Percentiles rank a stretch among this genome's conserved stretches.
Evolutionary conservation across 2,329 filamentous ascomycete species (phyloP).

Genomic region (Westerdykella aurantiaca): DNA sequence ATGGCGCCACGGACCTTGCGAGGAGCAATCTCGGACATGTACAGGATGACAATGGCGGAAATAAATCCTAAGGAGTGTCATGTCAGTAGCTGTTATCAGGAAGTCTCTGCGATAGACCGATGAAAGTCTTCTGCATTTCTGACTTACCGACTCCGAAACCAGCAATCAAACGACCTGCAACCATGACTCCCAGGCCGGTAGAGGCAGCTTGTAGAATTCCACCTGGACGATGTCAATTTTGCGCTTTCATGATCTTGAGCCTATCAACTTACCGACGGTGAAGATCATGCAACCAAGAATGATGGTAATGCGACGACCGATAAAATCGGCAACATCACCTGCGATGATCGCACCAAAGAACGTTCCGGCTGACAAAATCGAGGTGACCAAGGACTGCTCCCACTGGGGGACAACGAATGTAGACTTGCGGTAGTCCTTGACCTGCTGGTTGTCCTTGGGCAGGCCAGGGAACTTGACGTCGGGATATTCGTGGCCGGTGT

Average conservation of each 20-base stretch:
- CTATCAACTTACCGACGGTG: constrained; percentile 34
- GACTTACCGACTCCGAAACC: constrained; percentile 68
- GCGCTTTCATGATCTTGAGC: too few relatives aligned
- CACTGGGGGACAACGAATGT: constrained; percentile 26
- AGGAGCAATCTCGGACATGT: constrained; percentile 76
- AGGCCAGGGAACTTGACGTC: constrained; percentile 36
- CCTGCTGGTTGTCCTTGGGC: constrained; percentile 54
- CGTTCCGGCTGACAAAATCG: constrained; percentile 69
- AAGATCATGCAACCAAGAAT: constrained; percentile 60
- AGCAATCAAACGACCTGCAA: constrained; percentile 67
- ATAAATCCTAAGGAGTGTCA: too few relatives aligned
- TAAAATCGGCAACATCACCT: constrained; percentile 55
- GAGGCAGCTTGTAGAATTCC: constrained; percentile 57
- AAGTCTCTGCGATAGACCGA: too few relatives aligned
- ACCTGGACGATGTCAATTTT: neutral
- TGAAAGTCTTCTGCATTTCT: too few relatives aligned
- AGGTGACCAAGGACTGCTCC: constrained; percentile 58
- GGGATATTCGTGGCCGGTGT: constrained; percentile 29
- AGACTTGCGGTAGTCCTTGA: constrained; percentile 54
- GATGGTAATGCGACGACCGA: constrained; percentile 61
- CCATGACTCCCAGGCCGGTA: constrained; percentile 56
- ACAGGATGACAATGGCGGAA: constrained; percentile 54
- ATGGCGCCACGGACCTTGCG: constrained; percentile 70
- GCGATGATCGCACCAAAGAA: constrained; percentile 65
- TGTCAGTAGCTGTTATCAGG: too few relatives aligned